Evolutionary conservation across 179 eudicot species (phyloP).

Genomic region (Spergularia azorica): DNA sequence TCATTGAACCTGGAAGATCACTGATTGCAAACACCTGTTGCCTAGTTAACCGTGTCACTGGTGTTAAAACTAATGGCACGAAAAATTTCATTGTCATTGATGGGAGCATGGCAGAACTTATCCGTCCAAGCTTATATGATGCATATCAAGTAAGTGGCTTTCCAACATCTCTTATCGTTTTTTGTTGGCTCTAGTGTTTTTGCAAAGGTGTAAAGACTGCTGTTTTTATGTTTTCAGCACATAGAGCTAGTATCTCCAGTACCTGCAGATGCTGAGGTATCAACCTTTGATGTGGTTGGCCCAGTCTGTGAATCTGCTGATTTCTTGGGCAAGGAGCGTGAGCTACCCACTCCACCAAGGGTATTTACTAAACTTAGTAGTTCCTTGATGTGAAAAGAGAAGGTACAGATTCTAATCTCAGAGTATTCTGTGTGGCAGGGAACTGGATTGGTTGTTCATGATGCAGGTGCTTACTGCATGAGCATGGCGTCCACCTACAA

Average conservation of each 20-base stretch:
- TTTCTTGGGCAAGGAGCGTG: conserved; percentile 90
- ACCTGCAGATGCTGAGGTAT: conserved; percentile 55
- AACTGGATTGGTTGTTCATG: conserved; percentile 89
- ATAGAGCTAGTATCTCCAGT: conserved; percentile 93
- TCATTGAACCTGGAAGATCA: conserved; percentile 96
- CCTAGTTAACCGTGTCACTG: conserved; percentile 88
- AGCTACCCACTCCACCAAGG: conserved; percentile 72
- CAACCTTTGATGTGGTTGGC: conserved; percentile 91
- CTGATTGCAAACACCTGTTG: conserved; percentile 93
- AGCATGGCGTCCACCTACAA: conserved; percentile 99
- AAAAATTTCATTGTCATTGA: conserved; percentile 86
- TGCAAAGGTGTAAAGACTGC: background rate
- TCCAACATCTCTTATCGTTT: background rate
- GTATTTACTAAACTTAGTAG: conserved; percentile 37
- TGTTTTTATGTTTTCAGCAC: conserved; percentile 54
- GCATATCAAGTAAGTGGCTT: conserved; percentile 80
- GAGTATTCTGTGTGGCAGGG: conserved; percentile 51
- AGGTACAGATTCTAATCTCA: background rate
- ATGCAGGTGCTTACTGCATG: conserved; percentile 99
- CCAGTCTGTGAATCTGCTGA: conserved; percentile 98
- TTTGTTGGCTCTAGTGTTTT: background rate
- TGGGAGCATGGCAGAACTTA: conserved; percentile 99
- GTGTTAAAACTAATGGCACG: conserved; percentile 94
- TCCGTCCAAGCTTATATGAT: conserved; percentile 94
- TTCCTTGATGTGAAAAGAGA: background rate